Conservation (phyloP, 2,329 filamentous ascomycete species). For the Colletotrichum filicis region DNA sequence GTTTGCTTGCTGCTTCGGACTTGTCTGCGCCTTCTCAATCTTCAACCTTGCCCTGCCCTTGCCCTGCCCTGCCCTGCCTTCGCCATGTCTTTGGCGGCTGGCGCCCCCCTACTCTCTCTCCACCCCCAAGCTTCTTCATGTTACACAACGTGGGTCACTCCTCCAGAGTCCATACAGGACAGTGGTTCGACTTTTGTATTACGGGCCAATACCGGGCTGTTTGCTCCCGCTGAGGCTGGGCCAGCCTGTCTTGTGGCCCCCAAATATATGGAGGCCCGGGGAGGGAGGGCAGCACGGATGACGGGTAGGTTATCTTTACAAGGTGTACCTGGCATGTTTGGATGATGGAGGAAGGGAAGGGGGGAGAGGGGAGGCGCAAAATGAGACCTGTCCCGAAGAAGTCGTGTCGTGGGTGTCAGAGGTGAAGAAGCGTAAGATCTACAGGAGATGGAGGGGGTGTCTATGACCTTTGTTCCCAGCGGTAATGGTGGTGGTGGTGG, state of each 20-base stretch:
- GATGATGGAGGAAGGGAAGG: too few relatives aligned
- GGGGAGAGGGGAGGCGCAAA: neutral
- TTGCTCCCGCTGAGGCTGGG: neutral
- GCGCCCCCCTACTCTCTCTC: neutral
- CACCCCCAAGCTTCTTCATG: neutral
- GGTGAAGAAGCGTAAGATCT: neutral
- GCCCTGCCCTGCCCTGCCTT: neutral
- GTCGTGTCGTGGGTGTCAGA: neutral
- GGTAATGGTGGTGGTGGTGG: too few relatives aligned
- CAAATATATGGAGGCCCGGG: neutral
- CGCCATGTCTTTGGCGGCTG: neutral
- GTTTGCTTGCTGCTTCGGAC: neutral
- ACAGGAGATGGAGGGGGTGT: neutral
- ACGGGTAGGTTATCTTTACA: neutral
- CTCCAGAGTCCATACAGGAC: neutral
- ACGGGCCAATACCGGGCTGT: neutral
- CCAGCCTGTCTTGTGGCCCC: neutral
- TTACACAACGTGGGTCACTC: constrained; percentile 4
- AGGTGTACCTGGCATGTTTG: too few relatives aligned
- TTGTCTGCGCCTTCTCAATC: neutral
- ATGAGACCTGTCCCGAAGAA: neutral
- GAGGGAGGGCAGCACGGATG: neutral
- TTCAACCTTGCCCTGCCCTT: neutral
- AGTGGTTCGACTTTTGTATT: constrained; percentile 1
- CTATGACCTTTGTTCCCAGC: neutral